These are phyloP conservation scores for Fusarium pseudograminearum DNA, from an alignment of 2,329 filamentous ascomycete species.

Conservation along the genomic window DNA sequence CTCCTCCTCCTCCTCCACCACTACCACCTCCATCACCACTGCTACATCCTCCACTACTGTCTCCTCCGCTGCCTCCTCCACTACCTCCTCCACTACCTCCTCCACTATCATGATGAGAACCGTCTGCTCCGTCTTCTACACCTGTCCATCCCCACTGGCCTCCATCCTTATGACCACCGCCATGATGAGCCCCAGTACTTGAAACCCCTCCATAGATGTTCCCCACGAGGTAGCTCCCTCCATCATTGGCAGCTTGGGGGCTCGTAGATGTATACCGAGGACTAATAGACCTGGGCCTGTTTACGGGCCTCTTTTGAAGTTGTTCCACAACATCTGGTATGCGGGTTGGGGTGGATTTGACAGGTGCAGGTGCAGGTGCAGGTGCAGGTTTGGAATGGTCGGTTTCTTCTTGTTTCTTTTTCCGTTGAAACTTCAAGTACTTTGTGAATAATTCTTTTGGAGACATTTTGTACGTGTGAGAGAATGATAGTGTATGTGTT, in stretches of 20 bases:
- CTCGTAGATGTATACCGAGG: background rate
- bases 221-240: background rate
- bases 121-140: constrained; percentile 2
- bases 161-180: background rate
- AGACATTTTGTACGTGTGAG: constrained; percentile 1
- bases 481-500: background rate
- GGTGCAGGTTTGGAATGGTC: constrained; percentile 3
- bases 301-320: background rate
- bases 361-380: background rate
- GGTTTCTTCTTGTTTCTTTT: constrained; percentile 3
- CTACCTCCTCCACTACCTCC: constrained; percentile 2
- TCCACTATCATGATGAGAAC: background rate
- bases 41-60: constrained; percentile 5
- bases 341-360: background rate
- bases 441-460: constrained; percentile 21
- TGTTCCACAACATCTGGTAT: background rate
- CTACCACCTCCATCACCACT: constrained; percentile 5
- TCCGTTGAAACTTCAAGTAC: background rate
- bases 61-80: background rate
- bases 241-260: background rate
- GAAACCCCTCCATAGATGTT: background rate
- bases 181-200: background rate
- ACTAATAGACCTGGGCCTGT: background rate
- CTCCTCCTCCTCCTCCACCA: background rate
- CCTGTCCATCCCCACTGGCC: constrained; percentile 12